Base-by-base conservation (phyloP, 2,329 filamentous ascomycete genomes). In the Fusarium nisikadoi region DNA sequence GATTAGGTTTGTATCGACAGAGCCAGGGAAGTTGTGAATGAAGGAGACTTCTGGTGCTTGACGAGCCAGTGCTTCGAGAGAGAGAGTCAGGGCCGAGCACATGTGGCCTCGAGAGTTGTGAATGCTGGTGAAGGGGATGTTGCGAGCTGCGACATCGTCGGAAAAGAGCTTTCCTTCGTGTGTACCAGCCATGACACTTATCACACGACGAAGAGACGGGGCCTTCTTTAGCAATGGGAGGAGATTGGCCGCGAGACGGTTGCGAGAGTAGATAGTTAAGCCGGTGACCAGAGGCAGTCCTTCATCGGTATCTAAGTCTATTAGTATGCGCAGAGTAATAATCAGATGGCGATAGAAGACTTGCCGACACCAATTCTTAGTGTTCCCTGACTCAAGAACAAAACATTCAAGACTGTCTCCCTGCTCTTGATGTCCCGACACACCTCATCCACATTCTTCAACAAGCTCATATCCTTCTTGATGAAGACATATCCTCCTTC, bases 181-280 rank as follows among this genome's bases (percentile, higher is more conserved):
- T 19, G 69, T 74, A 10, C 76, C 79, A 2, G 72, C 73, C 42
- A 79, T 65, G 36, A 79, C 70, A 27, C 70, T 76, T 33, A 80
- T 63, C 23, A 80, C 73, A 12, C 76, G 74, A 9, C 73, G 66
- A 9, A 76, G 62, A 23, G 62, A 71, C 3, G 53, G 12, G 1
- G 70, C 73, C 1, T 59, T 58, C 19, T 47, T 80, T 5, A 92
- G 82, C 0, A 86, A 82, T 0, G 90, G 89, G 13, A 91, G 84
- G 2, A 92, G 84, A 59, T 90, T 89, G 47, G 83, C 63, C 17
- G 87, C 83, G 74, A 91, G 87, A 42, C 88, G 87, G 69, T 87
- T 84, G 25, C 89, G 89, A 8, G 86, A 83, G 79, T 91, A 91
- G 79, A 86, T 88, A 25, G 83, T 81, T 20, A 91, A 82, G 12